Conservation (phyloP, 306 rosid species). For the Mimosa pudica region DNA sequence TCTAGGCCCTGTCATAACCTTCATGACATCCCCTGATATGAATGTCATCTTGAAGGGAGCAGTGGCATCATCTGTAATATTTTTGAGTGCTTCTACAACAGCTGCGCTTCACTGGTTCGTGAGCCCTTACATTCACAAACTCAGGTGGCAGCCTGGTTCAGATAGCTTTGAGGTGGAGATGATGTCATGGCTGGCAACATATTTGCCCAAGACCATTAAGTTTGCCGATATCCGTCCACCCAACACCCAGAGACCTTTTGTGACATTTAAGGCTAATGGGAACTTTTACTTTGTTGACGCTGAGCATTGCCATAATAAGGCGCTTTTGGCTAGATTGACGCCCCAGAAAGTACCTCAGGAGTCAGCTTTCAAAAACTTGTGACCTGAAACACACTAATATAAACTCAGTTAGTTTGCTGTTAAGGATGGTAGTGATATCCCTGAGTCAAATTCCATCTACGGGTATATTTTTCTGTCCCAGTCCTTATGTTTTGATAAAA, state of each 20-base stretch:
- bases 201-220: constrained; percentile 60
- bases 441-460: constrained; percentile 12
- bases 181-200: constrained; percentile 85
- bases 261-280: constrained; percentile 88
- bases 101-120: constrained; percentile 90
- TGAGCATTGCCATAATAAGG: constrained; percentile 95
- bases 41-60: constrained; percentile 95
- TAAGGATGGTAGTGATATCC: constrained; percentile 17
- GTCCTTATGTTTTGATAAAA: constrained; percentile 27
- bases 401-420: constrained; percentile 16
- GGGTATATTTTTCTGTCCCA: constrained; percentile 21
- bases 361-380: constrained; percentile 76
- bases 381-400: constrained; percentile 37
- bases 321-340: constrained; percentile 80
- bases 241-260: constrained; percentile 78
- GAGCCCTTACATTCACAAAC: constrained; percentile 88
- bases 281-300: constrained; percentile 73
- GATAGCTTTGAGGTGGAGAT: constrained; percentile 91
- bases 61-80: constrained; percentile 80
- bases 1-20: constrained; percentile 86
- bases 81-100: constrained; percentile 77
- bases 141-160: constrained; percentile 90
- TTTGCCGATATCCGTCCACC: constrained; percentile 80
- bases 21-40: constrained; percentile 90
- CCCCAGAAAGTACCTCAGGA: constrained; percentile 61